Base-by-base conservation (phyloP, 1,139 yeast species). In the Geotrichum reessii region DNA sequence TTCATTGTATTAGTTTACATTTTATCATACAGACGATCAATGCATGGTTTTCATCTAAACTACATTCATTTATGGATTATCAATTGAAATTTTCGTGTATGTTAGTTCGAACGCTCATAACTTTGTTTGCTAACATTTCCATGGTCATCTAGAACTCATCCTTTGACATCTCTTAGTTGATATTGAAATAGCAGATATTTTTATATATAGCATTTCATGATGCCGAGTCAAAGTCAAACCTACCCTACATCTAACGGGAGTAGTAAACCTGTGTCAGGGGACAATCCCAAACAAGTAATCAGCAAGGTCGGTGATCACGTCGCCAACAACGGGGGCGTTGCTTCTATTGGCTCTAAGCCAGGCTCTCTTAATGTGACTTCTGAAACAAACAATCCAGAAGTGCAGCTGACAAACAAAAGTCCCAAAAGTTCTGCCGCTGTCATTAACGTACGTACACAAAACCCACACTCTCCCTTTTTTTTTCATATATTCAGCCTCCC, bases 381-480 rank as follows among this genome's bases (percentile, higher is more conserved):
- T 1, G 70, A 69, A 33, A 65, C 69, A 1, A 62, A 67, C 9
- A 63, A 62, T 22, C 69, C 71, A 1, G 60, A 65, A 3, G 71
- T 69, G 12, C 61, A 61, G 8, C 61, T 60, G 5, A 69, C 70
- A 21, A 64, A 64, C 47, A 27, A 44, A 27, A 56, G 53, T 19
- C 67, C 70, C 2, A 57, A 53, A 24, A 64, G 65, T 50, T 68
- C 69, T 6, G 69, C 68, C 37, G 22, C 24, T 21, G n/a, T 17
- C 44, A 37, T 25, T 25, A 25, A 25, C 7, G 28, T 25, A 25
- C 7, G 28, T 25, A 25, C 28, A 5, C 28, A 25, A 25, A 25
- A 5, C 17, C 11, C n/a, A 7, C n/a, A 14, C n/a, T 33, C 17
- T 37, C n/a, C 17, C n/a, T 37, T 37, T 37, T 37, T n/a, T 37